These are phyloP conservation scores for Trichoderma gamsii DNA, from an alignment of 495 filamentous ascomycete genomes.

Conservation along the genomic window DNA sequence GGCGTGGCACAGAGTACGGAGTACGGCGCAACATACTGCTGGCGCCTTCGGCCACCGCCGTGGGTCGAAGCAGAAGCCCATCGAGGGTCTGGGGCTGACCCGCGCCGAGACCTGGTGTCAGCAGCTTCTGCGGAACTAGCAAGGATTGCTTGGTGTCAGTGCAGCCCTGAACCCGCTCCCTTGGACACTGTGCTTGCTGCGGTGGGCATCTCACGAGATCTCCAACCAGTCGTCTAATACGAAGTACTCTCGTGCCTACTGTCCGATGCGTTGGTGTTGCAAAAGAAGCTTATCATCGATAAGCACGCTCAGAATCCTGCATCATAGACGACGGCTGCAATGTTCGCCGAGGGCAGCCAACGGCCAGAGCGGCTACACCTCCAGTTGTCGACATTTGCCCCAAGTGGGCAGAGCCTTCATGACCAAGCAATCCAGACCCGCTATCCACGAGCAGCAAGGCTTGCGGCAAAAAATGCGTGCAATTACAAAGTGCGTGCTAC, in stretches of 20 bases:
- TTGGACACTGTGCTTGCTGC: conserved; percentile 7
- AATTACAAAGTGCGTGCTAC: background rate
- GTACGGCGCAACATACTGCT: conserved; percentile 8
- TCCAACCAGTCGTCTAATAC: background rate
- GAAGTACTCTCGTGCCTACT: background rate
- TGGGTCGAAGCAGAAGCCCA: conserved; percentile 7
- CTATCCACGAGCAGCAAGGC: background rate
- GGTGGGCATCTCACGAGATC: conserved; percentile 11
- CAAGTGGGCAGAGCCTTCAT: background rate
- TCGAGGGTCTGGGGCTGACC: conserved; percentile 13
- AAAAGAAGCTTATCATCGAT: conserved; percentile 5
- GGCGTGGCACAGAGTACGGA: conserved; percentile 2
- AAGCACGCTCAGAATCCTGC: background rate
- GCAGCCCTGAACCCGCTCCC: conserved; percentile 4
- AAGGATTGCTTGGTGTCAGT: conserved; percentile 1
- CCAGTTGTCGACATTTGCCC: background rate
- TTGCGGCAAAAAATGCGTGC: conserved; percentile 10
- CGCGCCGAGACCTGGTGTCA: conserved; percentile 12
- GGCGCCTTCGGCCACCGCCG: conserved; percentile 13
- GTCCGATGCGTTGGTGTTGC: background rate
- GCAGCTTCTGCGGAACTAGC: conserved; percentile 13
- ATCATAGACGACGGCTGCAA: background rate
- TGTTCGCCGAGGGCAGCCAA: background rate
- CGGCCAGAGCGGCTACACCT: background rate
- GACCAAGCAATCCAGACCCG: background rate